A percentile compares a stretch with the other conserved stretches of the same genome.
These are phyloP conservation scores for Lipomyces yamanashiensis DNA, from an alignment of 805 yeast genomes.

Conservation along the genomic window DNA sequence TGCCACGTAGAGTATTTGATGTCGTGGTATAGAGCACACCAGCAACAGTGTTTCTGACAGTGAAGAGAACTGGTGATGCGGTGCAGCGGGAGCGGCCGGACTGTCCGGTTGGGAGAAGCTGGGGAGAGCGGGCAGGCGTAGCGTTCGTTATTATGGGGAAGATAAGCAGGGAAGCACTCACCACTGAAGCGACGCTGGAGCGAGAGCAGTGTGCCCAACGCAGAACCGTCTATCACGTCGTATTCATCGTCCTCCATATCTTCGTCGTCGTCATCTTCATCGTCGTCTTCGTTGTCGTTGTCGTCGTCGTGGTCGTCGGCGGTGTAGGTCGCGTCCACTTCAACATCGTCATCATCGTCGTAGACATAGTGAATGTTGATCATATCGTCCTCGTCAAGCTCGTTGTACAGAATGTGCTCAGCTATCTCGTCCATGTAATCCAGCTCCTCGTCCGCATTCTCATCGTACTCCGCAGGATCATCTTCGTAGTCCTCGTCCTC, in stretches of 20 bases:
- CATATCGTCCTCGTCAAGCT: slow-evolving; percentile 26
- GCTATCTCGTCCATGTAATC: slow-evolving; percentile 22
- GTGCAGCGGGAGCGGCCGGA: not conserved
- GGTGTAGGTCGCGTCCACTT: slow-evolving; percentile 18
- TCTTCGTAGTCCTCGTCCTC: slow-evolving; percentile 14
- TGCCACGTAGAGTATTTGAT: too few species aligned
- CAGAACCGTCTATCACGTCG: too few species aligned
- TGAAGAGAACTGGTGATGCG: not conserved
- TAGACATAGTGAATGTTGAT: slow-evolving; percentile 5
- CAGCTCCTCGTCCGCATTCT: slow-evolving; percentile 11
- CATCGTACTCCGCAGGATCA: slow-evolving; percentile 21
- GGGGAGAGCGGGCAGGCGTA: slow-evolving; percentile 1
- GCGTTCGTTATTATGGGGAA: slow-evolving; percentile 14
- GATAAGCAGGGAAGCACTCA: slow-evolving; percentile 9
- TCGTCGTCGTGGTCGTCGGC: slow-evolving; percentile 24
- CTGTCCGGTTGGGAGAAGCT: slow-evolving; percentile 3
- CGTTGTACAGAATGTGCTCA: slow-evolving; percentile 19
- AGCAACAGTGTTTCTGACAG: too few species aligned
- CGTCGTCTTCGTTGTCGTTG: slow-evolving; percentile 17
- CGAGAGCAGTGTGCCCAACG: not conserved
- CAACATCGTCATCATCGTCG: slow-evolving; percentile 14
- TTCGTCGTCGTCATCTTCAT: slow-evolving; percentile 8
- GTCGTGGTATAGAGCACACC: too few species aligned
- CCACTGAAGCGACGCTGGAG: slow-evolving; percentile 15
- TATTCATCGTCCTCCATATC: not conserved